These are phyloP conservation scores for Monosporozyma aerobia DNA, from an alignment of 805 yeast species.

Conservation along the genomic window DNA sequence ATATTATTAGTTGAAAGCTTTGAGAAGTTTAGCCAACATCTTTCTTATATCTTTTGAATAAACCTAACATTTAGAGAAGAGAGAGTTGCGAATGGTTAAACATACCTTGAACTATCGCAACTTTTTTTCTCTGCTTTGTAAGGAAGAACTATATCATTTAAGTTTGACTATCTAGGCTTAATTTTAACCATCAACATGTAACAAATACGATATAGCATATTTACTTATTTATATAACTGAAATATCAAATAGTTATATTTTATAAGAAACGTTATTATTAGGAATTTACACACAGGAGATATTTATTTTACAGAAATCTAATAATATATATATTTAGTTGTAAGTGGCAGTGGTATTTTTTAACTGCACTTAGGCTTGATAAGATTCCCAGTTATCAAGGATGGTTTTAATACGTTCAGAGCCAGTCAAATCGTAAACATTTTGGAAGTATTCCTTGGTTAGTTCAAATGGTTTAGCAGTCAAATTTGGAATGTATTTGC, in stretches of 20 bases:
- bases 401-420: constrained; percentile 85
- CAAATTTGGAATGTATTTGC: constrained; percentile 96
- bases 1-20: constrained; percentile 14
- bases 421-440: constrained; percentile 83
- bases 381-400: constrained; percentile 91
- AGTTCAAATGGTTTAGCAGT: constrained; percentile 96
- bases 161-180: not conserved
- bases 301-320: not conserved
- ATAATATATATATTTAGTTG: constrained; percentile 1
- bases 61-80: no score
- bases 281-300: not conserved
- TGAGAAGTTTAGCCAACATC: not conserved
- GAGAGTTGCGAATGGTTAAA: no score
- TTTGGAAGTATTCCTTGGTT: constrained; percentile 94
- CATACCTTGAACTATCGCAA: no score
- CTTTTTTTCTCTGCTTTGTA: no score
- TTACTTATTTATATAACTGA: not conserved
- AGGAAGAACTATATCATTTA: not conserved
- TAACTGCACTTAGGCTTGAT: constrained; percentile 30
- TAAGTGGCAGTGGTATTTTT: not conserved
- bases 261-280: not conserved
- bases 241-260: not conserved
- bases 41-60: no score
- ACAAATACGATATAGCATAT: not conserved
- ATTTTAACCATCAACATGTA: not conserved